Conservation (phyloP, 495 filamentous ascomycete species). For the Hypomontagnella submonticulosa region DNA sequence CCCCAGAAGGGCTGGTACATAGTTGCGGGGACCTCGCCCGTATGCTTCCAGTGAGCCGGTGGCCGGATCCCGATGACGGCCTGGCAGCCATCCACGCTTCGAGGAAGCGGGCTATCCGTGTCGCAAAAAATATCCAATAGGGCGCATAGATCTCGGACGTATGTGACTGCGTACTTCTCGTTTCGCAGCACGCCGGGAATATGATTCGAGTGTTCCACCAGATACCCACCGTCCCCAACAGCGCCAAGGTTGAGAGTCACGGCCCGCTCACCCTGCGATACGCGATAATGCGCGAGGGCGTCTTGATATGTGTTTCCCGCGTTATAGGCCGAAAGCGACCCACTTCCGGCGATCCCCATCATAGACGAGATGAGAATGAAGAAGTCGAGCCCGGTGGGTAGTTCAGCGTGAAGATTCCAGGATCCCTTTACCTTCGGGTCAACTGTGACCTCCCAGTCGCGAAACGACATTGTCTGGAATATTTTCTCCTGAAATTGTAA, state of each 20-base stretch:
- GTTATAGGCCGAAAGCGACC: slow-evolving; percentile 65
- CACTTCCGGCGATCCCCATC: slow-evolving; percentile 58
- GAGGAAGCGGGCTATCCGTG: neutral
- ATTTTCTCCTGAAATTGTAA: slow-evolving; percentile 42
- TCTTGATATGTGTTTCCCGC: slow-evolving; percentile 68
- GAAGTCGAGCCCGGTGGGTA: slow-evolving; percentile 60
- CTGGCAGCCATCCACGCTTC: neutral
- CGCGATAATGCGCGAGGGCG: slow-evolving; percentile 52
- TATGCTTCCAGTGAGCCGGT: neutral
- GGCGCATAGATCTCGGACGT: slow-evolving; percentile 15
- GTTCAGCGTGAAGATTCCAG: slow-evolving; percentile 61
- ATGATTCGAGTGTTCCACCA: slow-evolving; percentile 47
- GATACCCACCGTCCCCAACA: slow-evolving; percentile 55
- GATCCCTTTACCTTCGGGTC: slow-evolving; percentile 57
- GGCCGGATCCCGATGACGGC: neutral
- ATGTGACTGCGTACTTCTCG: neutral
- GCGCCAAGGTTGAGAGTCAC: slow-evolving; percentile 62
- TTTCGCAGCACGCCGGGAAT: neutral
- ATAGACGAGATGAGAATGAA: slow-evolving; percentile 68
- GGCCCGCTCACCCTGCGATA: slow-evolving; percentile 43
- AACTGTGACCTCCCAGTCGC: slow-evolving; percentile 50
- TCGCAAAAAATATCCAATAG: slow-evolving; percentile 25
- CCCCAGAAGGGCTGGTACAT: neutral
- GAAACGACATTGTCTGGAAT: slow-evolving; percentile 57
- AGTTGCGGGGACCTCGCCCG: neutral